These are phyloP conservation scores for Aspergillus proliferans DNA, from an alignment of 2,329 filamentous ascomycete genomes.

Conservation along the genomic window DNA sequence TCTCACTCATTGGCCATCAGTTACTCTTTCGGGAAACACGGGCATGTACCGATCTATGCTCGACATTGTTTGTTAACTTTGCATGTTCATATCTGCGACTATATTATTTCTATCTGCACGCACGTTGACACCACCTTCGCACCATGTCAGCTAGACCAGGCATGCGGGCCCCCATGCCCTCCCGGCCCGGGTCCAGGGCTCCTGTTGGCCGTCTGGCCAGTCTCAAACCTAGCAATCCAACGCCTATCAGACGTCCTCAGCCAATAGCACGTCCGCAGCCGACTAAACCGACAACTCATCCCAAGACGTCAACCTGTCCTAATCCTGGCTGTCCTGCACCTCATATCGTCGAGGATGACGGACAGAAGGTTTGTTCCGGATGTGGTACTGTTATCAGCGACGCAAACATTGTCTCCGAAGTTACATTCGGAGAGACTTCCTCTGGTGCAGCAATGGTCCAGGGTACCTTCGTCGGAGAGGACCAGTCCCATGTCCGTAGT, in stretches of 20 bases:
- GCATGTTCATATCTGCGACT: too few species aligned
- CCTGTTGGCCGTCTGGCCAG: constrained; percentile 36
- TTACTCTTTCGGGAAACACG: not conserved
- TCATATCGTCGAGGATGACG: constrained; percentile 42
- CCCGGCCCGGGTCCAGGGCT: constrained; percentile 16
- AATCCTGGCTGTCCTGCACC: constrained; percentile 42
- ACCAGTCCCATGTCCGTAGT: constrained; percentile 71
- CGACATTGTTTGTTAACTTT: too few species aligned
- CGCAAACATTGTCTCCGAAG: constrained; percentile 83
- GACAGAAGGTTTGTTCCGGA: constrained; percentile 61
- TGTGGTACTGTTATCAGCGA: constrained; percentile 83
- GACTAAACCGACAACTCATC: constrained; percentile 28
- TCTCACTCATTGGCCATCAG: constrained; percentile 1
- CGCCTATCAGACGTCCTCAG: constrained; percentile 34
- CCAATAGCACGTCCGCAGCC: constrained; percentile 24
- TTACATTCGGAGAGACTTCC: constrained; percentile 82
- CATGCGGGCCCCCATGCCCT: constrained; percentile 26
- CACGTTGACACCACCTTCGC: not conserved
- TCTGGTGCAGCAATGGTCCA: constrained; percentile 84
- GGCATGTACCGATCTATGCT: too few species aligned
- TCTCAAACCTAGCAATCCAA: constrained; percentile 31
- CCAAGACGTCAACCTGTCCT: constrained; percentile 38
- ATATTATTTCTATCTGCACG: too few species aligned
- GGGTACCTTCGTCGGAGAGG: constrained; percentile 78
- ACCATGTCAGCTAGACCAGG: constrained; percentile 30